These are phyloP conservation scores for Tillandsia fasciculata DNA, from an alignment of 176 grass and related monocot species.

Conservation along the genomic window DNA sequence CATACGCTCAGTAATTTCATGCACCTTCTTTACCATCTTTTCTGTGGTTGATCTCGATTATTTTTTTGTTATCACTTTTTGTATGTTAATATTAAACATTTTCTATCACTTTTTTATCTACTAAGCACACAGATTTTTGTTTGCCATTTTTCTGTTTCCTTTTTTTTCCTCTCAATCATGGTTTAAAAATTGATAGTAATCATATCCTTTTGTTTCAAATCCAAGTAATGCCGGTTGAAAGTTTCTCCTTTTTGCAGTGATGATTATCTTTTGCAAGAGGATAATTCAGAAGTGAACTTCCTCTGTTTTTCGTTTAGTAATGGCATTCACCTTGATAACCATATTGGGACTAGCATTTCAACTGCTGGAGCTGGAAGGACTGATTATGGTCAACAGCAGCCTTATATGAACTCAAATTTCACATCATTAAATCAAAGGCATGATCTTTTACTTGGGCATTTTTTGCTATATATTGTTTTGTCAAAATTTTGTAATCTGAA, in stretches of 20 bases:
- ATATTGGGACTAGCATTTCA: slow-evolving; percentile 22
- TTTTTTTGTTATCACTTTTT: too few species aligned
- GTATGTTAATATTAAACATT: too few species aligned
- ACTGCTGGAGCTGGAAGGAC: slow-evolving; percentile 35
- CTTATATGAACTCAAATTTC: slow-evolving; percentile 34
- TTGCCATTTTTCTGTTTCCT: too few species aligned
- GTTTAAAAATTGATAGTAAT: background rate
- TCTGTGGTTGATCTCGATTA: too few species aligned
- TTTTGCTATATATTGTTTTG: slow-evolving; percentile 3
- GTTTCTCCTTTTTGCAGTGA: slow-evolving; percentile 51
- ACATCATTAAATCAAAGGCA: slow-evolving; percentile 63
- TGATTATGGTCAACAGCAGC: slow-evolving; percentile 37
- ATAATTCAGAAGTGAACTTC: slow-evolving; percentile 28
- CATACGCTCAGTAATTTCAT: too few species aligned
- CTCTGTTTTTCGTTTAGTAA: slow-evolving; percentile 44
- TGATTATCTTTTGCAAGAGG: slow-evolving; percentile 84
- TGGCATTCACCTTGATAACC: slow-evolving; percentile 30
- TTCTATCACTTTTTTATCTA: too few species aligned
- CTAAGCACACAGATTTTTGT: too few species aligned
- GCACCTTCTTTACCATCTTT: too few species aligned
- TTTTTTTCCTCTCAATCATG: background rate
- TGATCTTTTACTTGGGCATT: background rate
- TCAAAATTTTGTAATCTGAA: background rate
- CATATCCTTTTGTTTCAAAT: background rate
- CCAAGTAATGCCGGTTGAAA: background rate